Evolutionary conservation across 768 basidiomycete species (phyloP).

Genomic region (Butyriboletus loyo): DNA sequence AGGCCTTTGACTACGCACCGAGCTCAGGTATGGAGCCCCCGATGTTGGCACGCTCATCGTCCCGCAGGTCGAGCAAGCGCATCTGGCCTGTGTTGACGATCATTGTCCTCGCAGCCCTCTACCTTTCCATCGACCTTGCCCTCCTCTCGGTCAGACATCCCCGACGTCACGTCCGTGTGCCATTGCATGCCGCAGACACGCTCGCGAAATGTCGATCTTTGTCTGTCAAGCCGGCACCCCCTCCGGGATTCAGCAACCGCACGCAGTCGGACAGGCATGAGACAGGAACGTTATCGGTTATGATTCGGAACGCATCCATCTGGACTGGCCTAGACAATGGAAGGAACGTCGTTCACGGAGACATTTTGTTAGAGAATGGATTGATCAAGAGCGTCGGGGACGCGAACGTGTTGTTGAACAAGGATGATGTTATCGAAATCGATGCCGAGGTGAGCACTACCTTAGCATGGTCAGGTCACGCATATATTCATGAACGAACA

Average conservation of each 20-base stretch:
- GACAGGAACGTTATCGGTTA: conserved; percentile 47
- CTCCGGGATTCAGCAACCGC: conserved; percentile 45
- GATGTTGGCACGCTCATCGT: background rate
- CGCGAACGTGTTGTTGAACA: background rate
- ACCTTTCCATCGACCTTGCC: conserved; percentile 8
- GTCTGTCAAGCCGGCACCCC: conserved; percentile 40
- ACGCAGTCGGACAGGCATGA: conserved; percentile 54
- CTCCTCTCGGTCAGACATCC: background rate
- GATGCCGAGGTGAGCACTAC: conserved; percentile 35
- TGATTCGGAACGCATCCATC: conserved; percentile 68
- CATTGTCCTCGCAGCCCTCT: conserved; percentile 16
- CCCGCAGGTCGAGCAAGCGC: conserved; percentile 6
- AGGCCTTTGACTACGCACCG: background rate
- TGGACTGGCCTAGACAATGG: conserved; percentile 73
- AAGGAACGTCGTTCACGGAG: conserved; percentile 52
- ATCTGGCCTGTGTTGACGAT: conserved; percentile 15
- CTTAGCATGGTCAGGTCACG: background rate
- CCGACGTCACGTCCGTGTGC: conserved; percentile 8
- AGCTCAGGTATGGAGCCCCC: background rate
- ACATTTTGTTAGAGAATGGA: conserved; percentile 62
- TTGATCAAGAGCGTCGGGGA: conserved; percentile 55
- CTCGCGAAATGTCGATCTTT: conserved; percentile 48
- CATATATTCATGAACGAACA: conserved; percentile 18
- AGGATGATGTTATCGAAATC: conserved; percentile 33
- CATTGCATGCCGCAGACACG: conserved; percentile 26